A percentile compares a stretch with the other conserved stretches of the same genome.
phyloP scores from a whole-genome alignment of 2,329 filamentous ascomycete species.

The Cercospora sojina region DNA sequence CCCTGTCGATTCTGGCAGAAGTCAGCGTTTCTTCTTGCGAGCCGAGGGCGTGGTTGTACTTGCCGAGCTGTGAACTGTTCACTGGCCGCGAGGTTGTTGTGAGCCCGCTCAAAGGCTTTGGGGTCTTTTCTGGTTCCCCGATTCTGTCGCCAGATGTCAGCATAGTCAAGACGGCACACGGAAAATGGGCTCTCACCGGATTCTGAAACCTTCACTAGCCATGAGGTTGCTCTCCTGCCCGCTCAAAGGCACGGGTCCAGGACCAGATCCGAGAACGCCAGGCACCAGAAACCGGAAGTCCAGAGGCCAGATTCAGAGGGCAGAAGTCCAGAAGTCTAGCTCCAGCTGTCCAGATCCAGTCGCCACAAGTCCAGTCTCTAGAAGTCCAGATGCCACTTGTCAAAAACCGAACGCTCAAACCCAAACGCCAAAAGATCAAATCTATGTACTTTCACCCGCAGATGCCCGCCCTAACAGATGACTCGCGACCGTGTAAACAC shows the following conservation, averaged over 20 bases:
- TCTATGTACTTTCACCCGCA: constrained; percentile 1
- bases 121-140: neutral
- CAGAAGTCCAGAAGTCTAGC: neutral
- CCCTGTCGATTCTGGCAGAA: neutral
- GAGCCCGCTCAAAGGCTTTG: neutral
- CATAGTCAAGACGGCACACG: neutral
- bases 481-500: neutral
- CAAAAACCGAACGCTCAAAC: neutral
- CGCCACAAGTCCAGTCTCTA: neutral
- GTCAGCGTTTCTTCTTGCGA: neutral
- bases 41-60: neutral
- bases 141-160: neutral
- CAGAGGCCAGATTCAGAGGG: neutral
- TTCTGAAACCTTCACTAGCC: neutral
- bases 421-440: neutral
- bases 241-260: neutral
- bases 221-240: neutral
- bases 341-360: no score
- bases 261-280: neutral
- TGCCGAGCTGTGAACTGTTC: neutral
- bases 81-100: neutral
- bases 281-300: neutral
- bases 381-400: neutral
- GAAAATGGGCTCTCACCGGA: neutral
- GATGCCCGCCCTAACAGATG: constrained; percentile 2